These are phyloP conservation scores for Linderina pennispora DNA, from an alignment of 192 early-diverging fungal species.

Conservation along the genomic window DNA sequence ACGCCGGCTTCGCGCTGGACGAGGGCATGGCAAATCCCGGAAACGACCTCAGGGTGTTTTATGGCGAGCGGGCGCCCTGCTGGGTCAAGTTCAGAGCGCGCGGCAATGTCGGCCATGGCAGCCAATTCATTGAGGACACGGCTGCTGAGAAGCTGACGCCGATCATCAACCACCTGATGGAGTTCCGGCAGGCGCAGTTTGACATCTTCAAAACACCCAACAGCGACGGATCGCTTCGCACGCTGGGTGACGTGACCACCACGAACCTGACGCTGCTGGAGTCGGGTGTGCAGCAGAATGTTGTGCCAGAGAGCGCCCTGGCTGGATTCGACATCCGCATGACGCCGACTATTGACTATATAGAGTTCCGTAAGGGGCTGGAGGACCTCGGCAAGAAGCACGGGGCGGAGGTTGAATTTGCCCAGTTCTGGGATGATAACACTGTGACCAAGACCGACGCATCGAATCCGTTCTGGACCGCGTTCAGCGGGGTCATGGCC, in stretches of 20 bases:
- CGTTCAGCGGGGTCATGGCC: constrained; percentile 51
- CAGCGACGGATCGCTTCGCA: constrained; percentile 43
- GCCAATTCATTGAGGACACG: constrained; percentile 71
- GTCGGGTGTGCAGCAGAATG: constrained; percentile 71
- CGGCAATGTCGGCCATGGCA: constrained; percentile 77
- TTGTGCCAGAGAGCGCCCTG: constrained; percentile 65
- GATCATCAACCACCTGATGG: constrained; percentile 63
- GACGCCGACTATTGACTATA: constrained; percentile 59
- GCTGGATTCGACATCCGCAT: constrained; percentile 75
- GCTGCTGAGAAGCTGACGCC: constrained; percentile 62
- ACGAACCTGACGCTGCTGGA: constrained; percentile 73
- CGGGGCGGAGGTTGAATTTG: constrained; percentile 56
- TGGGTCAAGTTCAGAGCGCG: constrained; percentile 68
- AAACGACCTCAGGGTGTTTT: constrained; percentile 66
- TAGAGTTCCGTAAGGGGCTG: constrained; percentile 48
- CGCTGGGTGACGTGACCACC: constrained; percentile 76
- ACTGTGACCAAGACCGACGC: constrained; percentile 48
- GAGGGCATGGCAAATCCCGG: constrained; percentile 75
- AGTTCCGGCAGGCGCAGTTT: constrained; percentile 61
- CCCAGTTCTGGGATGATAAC: constrained; percentile 56
- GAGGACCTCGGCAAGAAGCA: constrained; percentile 26
- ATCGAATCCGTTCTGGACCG: constrained; percentile 62
- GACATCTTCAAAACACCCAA: constrained; percentile 47
- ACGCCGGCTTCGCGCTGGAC: constrained; percentile 79
- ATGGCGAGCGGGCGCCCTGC: constrained; percentile 81